Conservation (phyloP, 805 yeast genomes). For the Lipomyces sp. region DNA sequence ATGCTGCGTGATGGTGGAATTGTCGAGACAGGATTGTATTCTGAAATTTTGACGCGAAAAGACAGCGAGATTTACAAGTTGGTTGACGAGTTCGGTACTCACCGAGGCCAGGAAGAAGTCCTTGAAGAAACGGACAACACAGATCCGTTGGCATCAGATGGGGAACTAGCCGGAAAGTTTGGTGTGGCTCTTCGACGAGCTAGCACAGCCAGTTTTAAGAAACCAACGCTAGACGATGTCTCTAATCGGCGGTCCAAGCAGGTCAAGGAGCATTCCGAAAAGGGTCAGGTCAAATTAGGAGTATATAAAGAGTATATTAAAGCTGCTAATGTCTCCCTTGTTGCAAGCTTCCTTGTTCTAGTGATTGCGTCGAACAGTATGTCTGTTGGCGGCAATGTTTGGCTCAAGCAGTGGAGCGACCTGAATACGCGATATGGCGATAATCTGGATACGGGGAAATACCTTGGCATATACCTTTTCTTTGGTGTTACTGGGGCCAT, state of each 20-base stretch:
- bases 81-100: constrained; percentile 34
- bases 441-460: constrained; percentile 74
- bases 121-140: constrained; percentile 9
- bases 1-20: constrained; percentile 60
- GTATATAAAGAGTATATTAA: constrained; percentile 82
- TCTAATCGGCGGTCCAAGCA: constrained; percentile 38
- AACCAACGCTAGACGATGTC: constrained; percentile 39
- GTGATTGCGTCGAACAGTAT: constrained; percentile 45
- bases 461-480: constrained; percentile 72
- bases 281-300: constrained; percentile 90
- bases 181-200: constrained; percentile 57
- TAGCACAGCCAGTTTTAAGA: constrained; percentile 62
- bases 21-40: constrained; percentile 46
- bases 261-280: constrained; percentile 77
- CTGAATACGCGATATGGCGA: constrained; percentile 68
- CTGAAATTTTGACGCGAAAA: constrained; percentile 37
- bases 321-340: constrained; percentile 79
- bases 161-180: constrained; percentile 5
- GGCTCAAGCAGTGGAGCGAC: constrained; percentile 98
- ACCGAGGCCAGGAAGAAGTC: constrained; percentile 1
- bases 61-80: constrained; percentile 28
- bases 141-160: constrained; percentile 20
- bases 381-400: constrained; percentile 61
- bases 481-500: constrained; percentile 72
- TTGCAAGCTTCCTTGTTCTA: constrained; percentile 59